Base-by-base conservation (phyloP, 768 basidiomycete genomes). In the Tulasnella sp. region DNA sequence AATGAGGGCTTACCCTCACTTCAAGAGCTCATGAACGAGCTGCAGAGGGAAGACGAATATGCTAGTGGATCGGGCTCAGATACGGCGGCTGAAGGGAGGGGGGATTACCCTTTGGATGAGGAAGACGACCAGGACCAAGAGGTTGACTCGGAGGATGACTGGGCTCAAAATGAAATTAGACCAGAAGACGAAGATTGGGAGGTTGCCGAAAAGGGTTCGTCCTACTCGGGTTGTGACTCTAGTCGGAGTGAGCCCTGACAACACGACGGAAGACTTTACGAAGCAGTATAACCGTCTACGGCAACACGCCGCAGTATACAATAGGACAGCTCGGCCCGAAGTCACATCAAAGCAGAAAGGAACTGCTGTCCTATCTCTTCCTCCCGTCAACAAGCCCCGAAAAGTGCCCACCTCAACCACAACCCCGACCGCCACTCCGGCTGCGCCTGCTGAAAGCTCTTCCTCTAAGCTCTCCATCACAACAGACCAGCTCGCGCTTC, bases 271-370 rank as follows among this genome's bases (percentile, higher is more conserved):
- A 98, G 98, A 99, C 87, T 98, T 99, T 84, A 99, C 98, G 46
- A 99, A 99, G 86, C 96, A 98, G 84, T 99, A 94, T 87, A 99
- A 99, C 87, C 93, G 98, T 34, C 88, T 99, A 42, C 89, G 94
- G 75, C 97, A 98, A 85, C 95, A 98, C 85, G 92, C 95, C 80
- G 94, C 94, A 31, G 93, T 96, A 7, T 92, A 92, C 50, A 90
- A 91, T 24, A 94, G 94, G 2, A 91, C 88, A 79, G 93, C 91
- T 48, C 58, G 64, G 18, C 50, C 76, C 1, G 60, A 77, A 14
- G 76, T 76, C 28, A 34, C 78, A n/a, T 64, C 78, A 3, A 72
- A 82, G 40, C 85, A 88, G 8, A 84, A 88, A 1, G 92, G 93
- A 7, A 87, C 91, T 1, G 84, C 90, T 3, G 90, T 93, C 2